Evolutionary conservation across 1,284 basidiomycete genomes (phyloP).

Genomic region (Ceratobasidium sp.): DNA sequence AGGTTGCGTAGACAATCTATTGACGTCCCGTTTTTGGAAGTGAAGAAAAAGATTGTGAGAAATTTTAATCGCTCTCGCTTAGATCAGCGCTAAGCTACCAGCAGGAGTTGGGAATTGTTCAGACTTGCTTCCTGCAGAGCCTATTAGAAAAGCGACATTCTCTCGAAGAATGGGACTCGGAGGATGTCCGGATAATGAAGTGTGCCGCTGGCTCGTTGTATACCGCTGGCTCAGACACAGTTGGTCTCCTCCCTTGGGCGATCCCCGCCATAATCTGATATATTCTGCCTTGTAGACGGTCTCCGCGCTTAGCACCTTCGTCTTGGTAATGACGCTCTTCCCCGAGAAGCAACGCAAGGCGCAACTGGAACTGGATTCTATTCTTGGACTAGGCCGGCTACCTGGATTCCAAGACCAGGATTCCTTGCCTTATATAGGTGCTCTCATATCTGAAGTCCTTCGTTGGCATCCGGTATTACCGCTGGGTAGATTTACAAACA

Average conservation of each 20-base stretch:
- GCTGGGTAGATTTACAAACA: constrained; percentile 20
- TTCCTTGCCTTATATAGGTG: constrained; percentile 19
- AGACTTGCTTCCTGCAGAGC: constrained; percentile 59
- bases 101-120: constrained; percentile 60
- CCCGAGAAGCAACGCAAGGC: constrained; percentile 45
- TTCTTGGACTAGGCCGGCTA: constrained; percentile 30
- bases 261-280: constrained; percentile 11
- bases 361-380: constrained; percentile 36
- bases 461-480: constrained; percentile 44
- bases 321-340: constrained; percentile 24
- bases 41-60: constrained; percentile 61
- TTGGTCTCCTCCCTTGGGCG: constrained; percentile 27
- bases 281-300: constrained; percentile 12
- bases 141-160: constrained; percentile 56
- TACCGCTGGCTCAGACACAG: constrained; percentile 52
- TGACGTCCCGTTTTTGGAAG: constrained; percentile 59
- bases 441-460: constrained; percentile 36
- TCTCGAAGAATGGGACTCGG: constrained; percentile 49
- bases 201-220: constrained; percentile 61
- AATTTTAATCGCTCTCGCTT: constrained; percentile 16
- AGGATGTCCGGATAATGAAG: constrained; percentile 59
- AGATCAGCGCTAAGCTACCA: background rate
- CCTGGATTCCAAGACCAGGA: constrained; percentile 38
- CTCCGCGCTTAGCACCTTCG: constrained; percentile 30
- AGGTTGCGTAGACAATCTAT: constrained; percentile 56